Conservation (phyloP, 1,284 basidiomycete species). For the Porphyrellus sp. region DNA sequence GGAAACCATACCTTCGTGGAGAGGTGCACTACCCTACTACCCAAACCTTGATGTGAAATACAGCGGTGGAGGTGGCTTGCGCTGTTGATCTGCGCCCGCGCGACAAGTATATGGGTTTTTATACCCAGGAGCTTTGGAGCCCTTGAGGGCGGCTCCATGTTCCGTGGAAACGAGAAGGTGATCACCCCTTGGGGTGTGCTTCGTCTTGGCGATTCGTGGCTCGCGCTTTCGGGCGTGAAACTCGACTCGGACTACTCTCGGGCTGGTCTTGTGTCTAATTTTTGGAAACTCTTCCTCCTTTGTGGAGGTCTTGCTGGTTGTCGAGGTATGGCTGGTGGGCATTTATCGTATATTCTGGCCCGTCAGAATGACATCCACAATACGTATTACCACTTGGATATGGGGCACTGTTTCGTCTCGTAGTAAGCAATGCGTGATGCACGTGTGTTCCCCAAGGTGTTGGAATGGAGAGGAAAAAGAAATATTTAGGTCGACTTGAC, state of each 20-base stretch:
- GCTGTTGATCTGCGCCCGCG: not conserved
- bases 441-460: no score
- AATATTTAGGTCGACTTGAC: no score
- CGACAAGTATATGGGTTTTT: slow-evolving; percentile 1
- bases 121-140: not conserved
- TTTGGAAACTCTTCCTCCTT: slow-evolving; percentile 21
- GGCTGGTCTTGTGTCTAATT: slow-evolving; percentile 25
- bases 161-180: slow-evolving; percentile 20
- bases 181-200: not conserved
- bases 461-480: not conserved
- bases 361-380: no score
- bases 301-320: slow-evolving; percentile 18
- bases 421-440: no score
- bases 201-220: slow-evolving; percentile 26
- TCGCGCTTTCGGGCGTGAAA: slow-evolving; percentile 17
- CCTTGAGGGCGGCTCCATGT: not conserved
- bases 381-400: no score
- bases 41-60: not conserved
- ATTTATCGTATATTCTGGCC: no score
- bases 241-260: slow-evolving; percentile 30
- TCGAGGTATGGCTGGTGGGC: no score
- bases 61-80: slow-evolving; percentile 1
- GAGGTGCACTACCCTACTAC: no score
- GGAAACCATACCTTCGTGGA: no score
- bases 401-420: no score